A percentile compares a stretch with the other conserved stretches of the same genome.
phyloP scores from a whole-genome alignment of 495 filamentous ascomycete species.

The Jackrogersella minutella region DNA sequence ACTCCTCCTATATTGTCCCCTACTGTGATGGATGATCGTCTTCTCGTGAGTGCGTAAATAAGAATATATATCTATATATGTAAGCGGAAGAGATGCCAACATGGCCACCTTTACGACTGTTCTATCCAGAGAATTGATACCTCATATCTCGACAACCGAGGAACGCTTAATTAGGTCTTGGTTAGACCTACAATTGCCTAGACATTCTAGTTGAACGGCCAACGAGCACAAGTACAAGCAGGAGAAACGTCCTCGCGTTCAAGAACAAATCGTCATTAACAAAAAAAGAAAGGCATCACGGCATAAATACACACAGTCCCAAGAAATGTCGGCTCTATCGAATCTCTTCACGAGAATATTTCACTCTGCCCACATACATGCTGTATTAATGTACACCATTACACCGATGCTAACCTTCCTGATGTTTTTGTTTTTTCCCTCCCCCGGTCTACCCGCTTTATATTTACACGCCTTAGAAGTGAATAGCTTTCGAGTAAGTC shows the following conservation, averaged over 20 bases:
- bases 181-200: too few species aligned
- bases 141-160: background rate
- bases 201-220: background rate
- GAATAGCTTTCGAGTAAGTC: constrained; percentile 94
- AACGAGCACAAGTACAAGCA: background rate
- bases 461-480: constrained; percentile 72
- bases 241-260: background rate
- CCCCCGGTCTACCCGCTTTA: constrained; percentile 31
- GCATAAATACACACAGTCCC: background rate
- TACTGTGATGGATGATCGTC: background rate
- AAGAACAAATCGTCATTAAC: constrained; percentile 1
- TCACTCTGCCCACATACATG: constrained; percentile 38
- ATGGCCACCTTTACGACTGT: too few species aligned
- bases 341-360: background rate
- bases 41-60: too few species aligned
- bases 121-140: too few species aligned
- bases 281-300: constrained; percentile 8
- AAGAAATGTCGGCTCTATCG: background rate
- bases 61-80: too few species aligned
- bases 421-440: constrained; percentile 22
- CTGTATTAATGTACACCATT: constrained; percentile 47
- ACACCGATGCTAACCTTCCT: constrained; percentile 44
- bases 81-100: too few species aligned
- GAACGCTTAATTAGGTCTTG: background rate
- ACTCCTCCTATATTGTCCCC: background rate